Conservation (phyloP, 768 basidiomycete genomes). For the Serendipita indica region DNA sequence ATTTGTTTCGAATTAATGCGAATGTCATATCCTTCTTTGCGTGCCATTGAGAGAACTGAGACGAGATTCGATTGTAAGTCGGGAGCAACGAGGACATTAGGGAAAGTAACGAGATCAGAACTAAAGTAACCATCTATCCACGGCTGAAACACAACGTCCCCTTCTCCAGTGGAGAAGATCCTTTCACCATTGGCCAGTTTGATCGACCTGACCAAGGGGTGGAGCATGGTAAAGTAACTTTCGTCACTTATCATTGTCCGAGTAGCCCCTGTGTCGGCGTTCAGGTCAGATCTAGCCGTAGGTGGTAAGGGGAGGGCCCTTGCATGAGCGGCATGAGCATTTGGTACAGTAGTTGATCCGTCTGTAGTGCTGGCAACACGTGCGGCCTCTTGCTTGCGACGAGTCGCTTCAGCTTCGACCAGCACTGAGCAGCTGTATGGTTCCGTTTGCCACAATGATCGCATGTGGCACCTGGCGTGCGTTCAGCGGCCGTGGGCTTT, state of each 20-base stretch:
- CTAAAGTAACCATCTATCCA: conserved; percentile 5
- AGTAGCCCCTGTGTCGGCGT: conserved; percentile 3
- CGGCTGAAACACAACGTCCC: conserved; percentile 5
- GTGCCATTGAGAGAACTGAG: conserved; percentile 6
- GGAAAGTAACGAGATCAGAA: not conserved
- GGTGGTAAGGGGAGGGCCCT: not conserved
- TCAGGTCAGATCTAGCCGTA: conserved; percentile 4
- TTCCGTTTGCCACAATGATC: not conserved
- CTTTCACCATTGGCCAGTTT: not conserved
- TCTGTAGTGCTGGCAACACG: not conserved
- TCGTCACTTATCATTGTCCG: not conserved
- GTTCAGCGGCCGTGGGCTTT: too few relatives aligned
- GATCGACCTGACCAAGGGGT: conserved; percentile 1
- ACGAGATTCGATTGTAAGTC: conserved; percentile 8
- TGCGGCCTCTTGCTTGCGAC: not conserved
- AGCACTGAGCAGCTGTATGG: not conserved
- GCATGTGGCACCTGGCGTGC: not conserved
- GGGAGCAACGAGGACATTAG: conserved; percentile 10
- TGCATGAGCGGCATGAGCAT: not conserved
- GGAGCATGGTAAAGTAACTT: not conserved
- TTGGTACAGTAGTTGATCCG: not conserved
- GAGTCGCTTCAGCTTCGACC: not conserved
- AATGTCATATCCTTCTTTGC: not conserved
- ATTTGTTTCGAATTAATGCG: not conserved
- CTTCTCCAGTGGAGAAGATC: not conserved